phyloP scores from a whole-genome alignment of 768 basidiomycete genomes.

The Cubamyces lactineus region DNA sequence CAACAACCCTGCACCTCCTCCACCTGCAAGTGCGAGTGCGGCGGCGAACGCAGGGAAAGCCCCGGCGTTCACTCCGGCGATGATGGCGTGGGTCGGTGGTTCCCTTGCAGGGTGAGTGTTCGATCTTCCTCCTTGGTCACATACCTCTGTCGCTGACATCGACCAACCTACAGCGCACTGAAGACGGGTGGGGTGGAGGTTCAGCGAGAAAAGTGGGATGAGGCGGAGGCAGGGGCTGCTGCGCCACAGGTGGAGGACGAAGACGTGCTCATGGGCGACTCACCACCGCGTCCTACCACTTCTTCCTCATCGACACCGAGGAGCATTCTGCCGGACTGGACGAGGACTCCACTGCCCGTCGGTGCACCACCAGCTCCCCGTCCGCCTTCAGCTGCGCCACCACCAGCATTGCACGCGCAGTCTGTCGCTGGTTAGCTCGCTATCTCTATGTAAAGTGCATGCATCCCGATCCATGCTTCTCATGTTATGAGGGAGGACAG shows the following conservation, averaged over 20 bases:
- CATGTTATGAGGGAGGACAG: too few species aligned
- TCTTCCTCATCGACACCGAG: constrained; percentile 37
- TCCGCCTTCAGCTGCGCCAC: constrained; percentile 16
- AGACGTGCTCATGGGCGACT: constrained; percentile 35
- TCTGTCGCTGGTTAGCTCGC: constrained; percentile 1
- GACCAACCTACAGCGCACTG: constrained; percentile 55
- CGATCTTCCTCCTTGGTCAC: not conserved
- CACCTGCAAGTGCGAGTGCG: constrained; percentile 50
- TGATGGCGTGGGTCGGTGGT: constrained; percentile 91
- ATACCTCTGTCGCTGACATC: too few species aligned
- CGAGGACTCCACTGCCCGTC: constrained; percentile 58
- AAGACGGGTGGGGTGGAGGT: constrained; percentile 89
- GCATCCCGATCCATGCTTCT: too few species aligned
- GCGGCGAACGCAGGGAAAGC: constrained; percentile 76
- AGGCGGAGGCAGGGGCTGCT: constrained; percentile 44
- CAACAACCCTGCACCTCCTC: constrained; percentile 76
- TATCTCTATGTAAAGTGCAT: too few species aligned
- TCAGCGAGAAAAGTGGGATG: constrained; percentile 85
- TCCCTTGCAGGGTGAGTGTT: constrained; percentile 82
- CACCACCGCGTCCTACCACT: constrained; percentile 23
- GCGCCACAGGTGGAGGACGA: constrained; percentile 42
- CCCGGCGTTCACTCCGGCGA: constrained; percentile 82
- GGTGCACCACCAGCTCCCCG: constrained; percentile 63
- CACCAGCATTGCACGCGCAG: constrained; percentile 26
- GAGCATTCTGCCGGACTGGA: constrained; percentile 81